Evolutionary conservation across 257 asterid genomes (phyloP), one percentile per base, ranked within the genome.

Genomic region (Nyctanthes arbortristis): DNA sequence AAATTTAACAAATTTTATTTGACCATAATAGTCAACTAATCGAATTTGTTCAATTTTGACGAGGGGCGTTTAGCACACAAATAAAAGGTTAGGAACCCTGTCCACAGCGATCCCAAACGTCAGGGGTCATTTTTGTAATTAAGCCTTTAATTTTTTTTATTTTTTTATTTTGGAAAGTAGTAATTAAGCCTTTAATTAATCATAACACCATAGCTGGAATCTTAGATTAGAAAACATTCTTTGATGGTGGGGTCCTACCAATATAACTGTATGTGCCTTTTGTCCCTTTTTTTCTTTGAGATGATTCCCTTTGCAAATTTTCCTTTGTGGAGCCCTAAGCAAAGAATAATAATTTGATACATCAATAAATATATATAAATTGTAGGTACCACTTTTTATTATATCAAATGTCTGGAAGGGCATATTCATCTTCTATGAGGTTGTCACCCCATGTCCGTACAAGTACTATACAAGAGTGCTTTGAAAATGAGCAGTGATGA

Each of bases 191-290:
- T n/a, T 12, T 11, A 0, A 39, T 3, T 0, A 11, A 40, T 40
- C 16, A 13, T 40, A 40, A 40, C 16, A 40, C 16, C 16, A 43
- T 18, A 18, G 7, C 49, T 20, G 68, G 75, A 75, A 70, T 71
- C 69, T 13, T 11, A 18, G 14, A 11, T 39, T 11, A 39, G 49
- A 40, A n/a, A 40, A 3, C 20, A 40, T 3, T 12, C 16, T 13
- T 40, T 14, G 18, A 4, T 40, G 20, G 49, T 4, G 3, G 49
- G 49, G 49, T 40, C 49, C 49, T 40, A 40, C 49, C 18, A 36
- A 36, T 36, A 36, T 3, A 36, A 36, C 4, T 36, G 9, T 36
- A n/a, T 45, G 24, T n/a, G 24, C 10, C 25, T 16, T 45, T 45
- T 45, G 55, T 45, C 55, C 55, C 55, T 14, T 45, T 45, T 45